Percentiles rank a stretch among this genome's conserved stretches.
These are phyloP conservation scores for Macrolepiota dolichaula DNA, from an alignment of 768 basidiomycete genomes.

Conservation along the genomic window DNA sequence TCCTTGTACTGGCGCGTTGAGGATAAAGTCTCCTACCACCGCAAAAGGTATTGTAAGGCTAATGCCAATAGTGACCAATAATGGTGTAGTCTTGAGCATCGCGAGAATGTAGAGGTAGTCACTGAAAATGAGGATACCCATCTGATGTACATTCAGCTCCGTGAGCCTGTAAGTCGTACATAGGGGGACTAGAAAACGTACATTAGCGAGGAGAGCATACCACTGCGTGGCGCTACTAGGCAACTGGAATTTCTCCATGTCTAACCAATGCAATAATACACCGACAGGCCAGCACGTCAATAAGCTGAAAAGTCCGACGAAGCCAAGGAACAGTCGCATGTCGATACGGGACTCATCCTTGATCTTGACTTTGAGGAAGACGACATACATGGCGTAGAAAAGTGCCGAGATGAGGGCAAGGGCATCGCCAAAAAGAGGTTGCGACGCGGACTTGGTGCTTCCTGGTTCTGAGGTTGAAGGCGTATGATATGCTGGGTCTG, in stretches of 20 bases:
- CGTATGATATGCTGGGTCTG: constrained; percentile 18
- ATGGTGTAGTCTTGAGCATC: constrained; percentile 95
- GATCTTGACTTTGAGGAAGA: constrained; percentile 84
- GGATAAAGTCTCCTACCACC: constrained; percentile 68
- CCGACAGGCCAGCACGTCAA: constrained; percentile 74
- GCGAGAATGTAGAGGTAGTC: constrained; percentile 86
- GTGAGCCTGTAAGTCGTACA: not conserved
- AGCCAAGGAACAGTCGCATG: constrained; percentile 95
- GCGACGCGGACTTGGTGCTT: constrained; percentile 16
- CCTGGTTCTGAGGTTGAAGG: not conserved
- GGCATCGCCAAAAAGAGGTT: constrained; percentile 55
- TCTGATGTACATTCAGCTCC: constrained; percentile 39
- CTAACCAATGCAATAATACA: constrained; percentile 68
- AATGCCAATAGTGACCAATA: constrained; percentile 92
- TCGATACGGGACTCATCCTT: constrained; percentile 78
- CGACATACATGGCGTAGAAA: constrained; percentile 86
- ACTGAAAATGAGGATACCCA: constrained; percentile 76
- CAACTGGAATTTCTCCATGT: constrained; percentile 67
- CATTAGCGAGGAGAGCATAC: constrained; percentile 34
- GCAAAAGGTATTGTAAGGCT: constrained; percentile 93
- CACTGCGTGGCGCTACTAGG: constrained; percentile 48
- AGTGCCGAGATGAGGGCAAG: constrained; percentile 82
- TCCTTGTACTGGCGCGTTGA: constrained; percentile 26
- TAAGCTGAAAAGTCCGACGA: constrained; percentile 86
- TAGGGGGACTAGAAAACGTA: constrained; percentile 19